Conservation (phyloP, 345 rosid species). For the Triadica sebifera region DNA sequence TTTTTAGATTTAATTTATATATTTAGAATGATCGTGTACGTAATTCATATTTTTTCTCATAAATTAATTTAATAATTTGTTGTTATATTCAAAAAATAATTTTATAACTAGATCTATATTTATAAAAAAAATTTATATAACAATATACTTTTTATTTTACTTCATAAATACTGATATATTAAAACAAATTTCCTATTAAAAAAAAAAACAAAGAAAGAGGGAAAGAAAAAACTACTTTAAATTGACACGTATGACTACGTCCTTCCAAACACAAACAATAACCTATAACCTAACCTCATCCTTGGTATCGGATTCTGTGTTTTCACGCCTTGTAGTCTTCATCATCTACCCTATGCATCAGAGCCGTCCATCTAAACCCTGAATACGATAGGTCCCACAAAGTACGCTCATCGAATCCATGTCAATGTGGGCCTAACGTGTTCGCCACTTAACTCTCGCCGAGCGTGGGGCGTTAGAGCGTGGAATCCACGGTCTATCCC, state of each 20-base stretch:
- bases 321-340: slow-evolving; percentile 4
- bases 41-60: too few species aligned
- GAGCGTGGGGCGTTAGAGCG: slow-evolving; percentile 25
- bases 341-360: slow-evolving; percentile 12
- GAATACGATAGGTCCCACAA: not conserved
- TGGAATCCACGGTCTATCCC: slow-evolving; percentile 13
- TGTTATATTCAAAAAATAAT: too few species aligned
- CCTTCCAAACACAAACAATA: not conserved
- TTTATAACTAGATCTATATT: too few species aligned
- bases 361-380: slow-evolving; percentile 15
- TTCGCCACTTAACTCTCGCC: slow-evolving; percentile 28
- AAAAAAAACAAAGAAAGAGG: too few species aligned
- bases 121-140: too few species aligned
- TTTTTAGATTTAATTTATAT: too few species aligned
- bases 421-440: slow-evolving; percentile 30
- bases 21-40: too few species aligned
- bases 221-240: not conserved
- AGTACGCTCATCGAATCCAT: slow-evolving; percentile 29
- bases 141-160: too few species aligned
- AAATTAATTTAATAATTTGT: too few species aligned
- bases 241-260: not conserved
- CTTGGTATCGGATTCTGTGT: slow-evolving; percentile 15
- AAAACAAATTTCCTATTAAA: too few species aligned
- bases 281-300: not conserved
- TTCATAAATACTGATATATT: too few species aligned